phyloP scores from a whole-genome alignment of 2,329 filamentous ascomycete genomes.

The Diaporthe ilicicola region DNA sequence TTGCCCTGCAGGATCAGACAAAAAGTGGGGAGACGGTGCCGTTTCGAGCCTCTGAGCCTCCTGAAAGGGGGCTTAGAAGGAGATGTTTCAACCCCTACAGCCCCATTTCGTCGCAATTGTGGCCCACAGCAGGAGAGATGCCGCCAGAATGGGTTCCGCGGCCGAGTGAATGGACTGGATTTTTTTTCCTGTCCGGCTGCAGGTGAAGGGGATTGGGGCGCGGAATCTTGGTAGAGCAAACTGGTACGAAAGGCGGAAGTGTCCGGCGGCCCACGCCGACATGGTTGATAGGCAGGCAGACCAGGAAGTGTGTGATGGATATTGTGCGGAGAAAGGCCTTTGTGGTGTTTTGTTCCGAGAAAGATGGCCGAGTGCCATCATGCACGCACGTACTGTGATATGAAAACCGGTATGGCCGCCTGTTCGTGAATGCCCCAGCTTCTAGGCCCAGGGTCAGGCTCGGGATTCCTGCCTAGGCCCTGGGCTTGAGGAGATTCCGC shows the following conservation, averaged over 20 bases:
- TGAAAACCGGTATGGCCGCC: constrained; percentile 8
- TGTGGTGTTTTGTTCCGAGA: constrained; percentile 11
- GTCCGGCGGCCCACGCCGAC: constrained; percentile 7
- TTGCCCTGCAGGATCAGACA: constrained; percentile 19
- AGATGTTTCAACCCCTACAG: constrained; percentile 20
- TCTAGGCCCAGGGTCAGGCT: neutral
- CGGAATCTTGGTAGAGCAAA: constrained; percentile 5
- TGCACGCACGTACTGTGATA: neutral
- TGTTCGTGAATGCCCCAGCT: neutral
- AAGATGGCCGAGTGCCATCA: neutral
- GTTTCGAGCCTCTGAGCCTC: constrained; percentile 30
- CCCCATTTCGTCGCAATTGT: neutral
- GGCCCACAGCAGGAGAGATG: neutral
- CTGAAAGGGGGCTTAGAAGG: constrained; percentile 27
- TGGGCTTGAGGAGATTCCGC: neutral
- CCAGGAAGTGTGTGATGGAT: neutral
- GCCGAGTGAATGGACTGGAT: neutral
- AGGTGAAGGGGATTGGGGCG: constrained; percentile 4
- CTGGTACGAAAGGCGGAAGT: constrained; percentile 8
- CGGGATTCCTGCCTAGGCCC: neutral
- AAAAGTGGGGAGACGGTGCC: constrained; percentile 19
- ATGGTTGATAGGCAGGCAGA: neutral
- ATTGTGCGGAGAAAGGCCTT: neutral
- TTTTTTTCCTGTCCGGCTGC: neutral
- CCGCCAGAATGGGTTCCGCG: neutral